phyloP scores from a whole-genome alignment of 2,329 filamentous ascomycete genomes.

The Gliomastix tumulicola region DNA sequence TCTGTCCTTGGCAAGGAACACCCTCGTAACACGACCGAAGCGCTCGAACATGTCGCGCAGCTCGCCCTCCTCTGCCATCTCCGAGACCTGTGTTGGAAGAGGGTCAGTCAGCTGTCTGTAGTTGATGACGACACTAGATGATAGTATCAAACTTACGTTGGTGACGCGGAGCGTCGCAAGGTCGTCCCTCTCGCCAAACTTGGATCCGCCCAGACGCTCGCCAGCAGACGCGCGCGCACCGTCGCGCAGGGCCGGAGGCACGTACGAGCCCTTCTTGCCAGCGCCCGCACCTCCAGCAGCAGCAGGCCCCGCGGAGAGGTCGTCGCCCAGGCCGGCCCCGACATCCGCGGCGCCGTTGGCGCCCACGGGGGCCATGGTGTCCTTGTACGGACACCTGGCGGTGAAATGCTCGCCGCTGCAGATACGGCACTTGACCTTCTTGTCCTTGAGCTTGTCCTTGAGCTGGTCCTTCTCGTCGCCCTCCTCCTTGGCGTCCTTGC shows the following conservation, averaged over 20 bases:
- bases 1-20: constrained; percentile 96
- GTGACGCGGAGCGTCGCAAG: constrained; percentile 93
- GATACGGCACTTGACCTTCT: constrained; percentile 99
- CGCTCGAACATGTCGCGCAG: constrained; percentile 97
- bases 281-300: constrained; percentile 53
- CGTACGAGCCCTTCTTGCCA: constrained; percentile 74
- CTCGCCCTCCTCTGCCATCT: constrained; percentile 94
- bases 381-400: constrained; percentile 97
- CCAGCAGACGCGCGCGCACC: constrained; percentile 52
- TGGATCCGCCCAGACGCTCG: constrained; percentile 76
- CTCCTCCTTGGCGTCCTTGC: constrained; percentile 79
- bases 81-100: constrained; percentile 61
- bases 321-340: constrained; percentile 48
- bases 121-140: not conserved
- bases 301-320: constrained; percentile 32
- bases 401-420: constrained; percentile 99
- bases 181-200: constrained; percentile 91
- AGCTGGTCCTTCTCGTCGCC: constrained; percentile 66
- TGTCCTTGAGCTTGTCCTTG: constrained; percentile 88
- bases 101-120: constrained; percentile 14
- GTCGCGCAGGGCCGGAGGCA: constrained; percentile 82
- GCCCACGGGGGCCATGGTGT: constrained; percentile 90
- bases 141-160: constrained; percentile 81
- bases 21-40: constrained; percentile 91
- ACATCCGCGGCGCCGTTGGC: constrained; percentile 48